Evolutionary conservation across 768 basidiomycete species (phyloP).

Genomic region (Pulveroboletus frians): DNA sequence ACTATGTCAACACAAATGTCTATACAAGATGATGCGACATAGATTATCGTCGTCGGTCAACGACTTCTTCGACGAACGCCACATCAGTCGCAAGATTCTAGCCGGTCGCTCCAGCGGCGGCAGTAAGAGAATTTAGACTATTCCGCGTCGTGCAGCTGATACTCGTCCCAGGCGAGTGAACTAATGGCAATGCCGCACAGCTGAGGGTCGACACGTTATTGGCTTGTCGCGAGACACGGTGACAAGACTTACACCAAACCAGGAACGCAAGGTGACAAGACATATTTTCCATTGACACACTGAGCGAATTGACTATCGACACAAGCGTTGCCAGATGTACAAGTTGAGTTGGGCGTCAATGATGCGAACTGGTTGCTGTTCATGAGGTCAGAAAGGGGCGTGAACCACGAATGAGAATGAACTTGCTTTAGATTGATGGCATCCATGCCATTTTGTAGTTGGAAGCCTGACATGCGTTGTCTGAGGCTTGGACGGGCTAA

Average conservation of each 20-base stretch:
- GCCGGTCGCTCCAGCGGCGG: constrained; percentile 27
- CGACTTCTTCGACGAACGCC: background rate
- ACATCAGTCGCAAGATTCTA: background rate
- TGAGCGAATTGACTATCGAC: constrained; percentile 47
- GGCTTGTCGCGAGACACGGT: background rate
- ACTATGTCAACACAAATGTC: constrained; percentile 12
- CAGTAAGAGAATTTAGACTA: constrained; percentile 45
- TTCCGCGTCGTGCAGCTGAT: constrained; percentile 48
- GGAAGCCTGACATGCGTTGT: constrained; percentile 27
- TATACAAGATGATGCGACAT: background rate
- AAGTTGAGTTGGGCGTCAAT: constrained; percentile 30
- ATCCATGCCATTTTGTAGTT: constrained; percentile 38
- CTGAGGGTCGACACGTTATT: constrained; percentile 3
- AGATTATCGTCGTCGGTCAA: constrained; percentile 12
- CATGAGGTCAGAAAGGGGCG: constrained; percentile 3
- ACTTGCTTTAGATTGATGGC: constrained; percentile 40
- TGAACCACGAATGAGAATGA: background rate
- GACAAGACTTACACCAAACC: constrained; percentile 14
- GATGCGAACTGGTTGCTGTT: constrained; percentile 19
- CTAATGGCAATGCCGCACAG: constrained; percentile 44
- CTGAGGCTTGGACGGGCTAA: constrained; percentile 35
- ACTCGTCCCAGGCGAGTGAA: constrained; percentile 44
- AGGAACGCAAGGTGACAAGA: constrained; percentile 19
- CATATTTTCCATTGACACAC: constrained; percentile 45
- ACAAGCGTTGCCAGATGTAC: constrained; percentile 43